Evolutionary conservation across 805 yeast species (phyloP), one percentile per base, ranked within the genome.

Genomic region (Saccharomycopsis lassenensis): DNA sequence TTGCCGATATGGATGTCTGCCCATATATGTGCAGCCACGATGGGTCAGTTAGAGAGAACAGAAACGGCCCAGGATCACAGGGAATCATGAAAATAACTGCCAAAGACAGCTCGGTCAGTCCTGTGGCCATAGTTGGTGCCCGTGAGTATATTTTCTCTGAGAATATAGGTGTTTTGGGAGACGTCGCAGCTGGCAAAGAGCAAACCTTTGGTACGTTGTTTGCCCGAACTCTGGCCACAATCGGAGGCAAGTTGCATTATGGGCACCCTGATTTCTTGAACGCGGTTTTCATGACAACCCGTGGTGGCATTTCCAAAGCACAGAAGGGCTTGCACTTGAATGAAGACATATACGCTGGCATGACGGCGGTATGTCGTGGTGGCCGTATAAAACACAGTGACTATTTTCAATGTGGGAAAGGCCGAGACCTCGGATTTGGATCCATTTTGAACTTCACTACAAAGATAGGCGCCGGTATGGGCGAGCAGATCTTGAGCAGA

Each of bases 401-500:
- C 54, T 81, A 80, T 56, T 77, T 74, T 61, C 93, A 81, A 62
- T 81, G 93, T 71, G 93, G 93, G 61, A 81, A 81, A 60, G 93
- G 93, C 56, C 69, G 93, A 67, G 93, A 81, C 69, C 67, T 81
- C 51, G 93, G 93, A 54, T 81, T 81, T 58, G 86, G 86, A 41
- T 79, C 91, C 4, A 80, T 81, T 61, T 66, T 80, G 67, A 81
- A 81, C 59, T 81, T 81, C 69, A 80, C 86, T 16, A 80, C 87
- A 28, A 81, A 81, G 61, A 80, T 81, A 69, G 93, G 93, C 59
- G 87, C 91, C 48, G 93, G 93, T 61, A 81, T 81, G 93, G 91
- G 91, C 57, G 93, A 81, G 59, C 93, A 81, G 57, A 77, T 81
- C 77, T 62, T 81, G 43, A 79, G 87, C 19, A 69, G 93, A 61